Evolutionary conservation across 352 stramenopile species (phyloP).

Genomic region (Phytophthora constricta): DNA sequence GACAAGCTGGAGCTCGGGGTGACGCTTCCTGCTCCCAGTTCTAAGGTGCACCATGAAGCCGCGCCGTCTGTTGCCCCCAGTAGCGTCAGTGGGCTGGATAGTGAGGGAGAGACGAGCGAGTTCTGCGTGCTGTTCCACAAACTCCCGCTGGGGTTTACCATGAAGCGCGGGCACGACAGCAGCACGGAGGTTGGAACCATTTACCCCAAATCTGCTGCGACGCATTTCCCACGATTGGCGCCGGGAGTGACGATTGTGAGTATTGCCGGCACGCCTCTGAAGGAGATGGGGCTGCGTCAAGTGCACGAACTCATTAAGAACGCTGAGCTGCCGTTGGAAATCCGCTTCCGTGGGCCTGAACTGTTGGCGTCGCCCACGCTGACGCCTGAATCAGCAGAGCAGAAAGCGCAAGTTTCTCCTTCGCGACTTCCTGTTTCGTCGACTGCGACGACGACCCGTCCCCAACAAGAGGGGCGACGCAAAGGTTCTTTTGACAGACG

Average conservation of each 20-base stretch:
- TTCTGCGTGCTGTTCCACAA: slow-evolving; percentile 87
- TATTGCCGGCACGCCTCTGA: slow-evolving; percentile 67
- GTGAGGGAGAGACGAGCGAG: slow-evolving; percentile 45
- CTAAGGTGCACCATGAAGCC: not conserved
- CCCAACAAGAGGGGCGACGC: slow-evolving; percentile 22
- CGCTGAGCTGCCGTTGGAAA: slow-evolving; percentile 70
- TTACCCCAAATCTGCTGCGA: slow-evolving; percentile 78
- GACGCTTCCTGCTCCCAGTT: slow-evolving; percentile 30
- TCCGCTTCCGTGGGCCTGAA: slow-evolving; percentile 58
- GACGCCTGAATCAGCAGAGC: slow-evolving; percentile 11
- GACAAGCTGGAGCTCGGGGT: slow-evolving; percentile 77
- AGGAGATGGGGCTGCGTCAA: slow-evolving; percentile 75
- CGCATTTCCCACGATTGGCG: slow-evolving; percentile 74
- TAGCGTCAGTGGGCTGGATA: slow-evolving; percentile 35
- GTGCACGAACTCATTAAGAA: slow-evolving; percentile 88
- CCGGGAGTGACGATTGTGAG: slow-evolving; percentile 77
- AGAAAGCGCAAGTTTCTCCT: slow-evolving; percentile 15
- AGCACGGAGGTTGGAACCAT: slow-evolving; percentile 85
- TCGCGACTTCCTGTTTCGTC: slow-evolving; percentile 5
- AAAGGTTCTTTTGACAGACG: slow-evolving; percentile 33
- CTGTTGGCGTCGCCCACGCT: slow-evolving; percentile 10
- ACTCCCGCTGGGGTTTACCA: slow-evolving; percentile 84
- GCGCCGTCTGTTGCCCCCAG: slow-evolving; percentile 22
- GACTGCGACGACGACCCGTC: slow-evolving; percentile 4
- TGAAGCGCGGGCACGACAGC: slow-evolving; percentile 77